Evolutionary conservation across 2,329 filamentous ascomycete genomes (phyloP).

Genomic region (Cordyceps cicadae): DNA sequence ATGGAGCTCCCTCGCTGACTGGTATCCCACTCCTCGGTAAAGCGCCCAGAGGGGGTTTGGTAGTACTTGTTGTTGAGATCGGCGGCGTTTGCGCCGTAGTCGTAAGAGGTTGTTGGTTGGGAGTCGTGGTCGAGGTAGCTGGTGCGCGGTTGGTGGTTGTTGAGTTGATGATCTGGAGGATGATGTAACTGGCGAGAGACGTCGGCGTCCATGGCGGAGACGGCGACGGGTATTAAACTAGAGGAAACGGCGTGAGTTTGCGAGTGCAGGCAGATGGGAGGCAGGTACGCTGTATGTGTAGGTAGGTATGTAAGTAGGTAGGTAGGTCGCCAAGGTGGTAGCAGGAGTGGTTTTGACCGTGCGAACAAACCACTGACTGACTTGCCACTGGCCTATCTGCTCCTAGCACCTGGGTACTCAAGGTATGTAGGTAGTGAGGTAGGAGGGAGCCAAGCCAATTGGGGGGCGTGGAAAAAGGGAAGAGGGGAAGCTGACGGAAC

Average conservation of each 20-base stretch:
- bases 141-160: conserved; percentile 1
- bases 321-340: neutral
- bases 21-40: conserved; percentile 65
- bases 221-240: conserved; percentile 1
- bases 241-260: neutral
- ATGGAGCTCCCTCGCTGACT: conserved; percentile 59
- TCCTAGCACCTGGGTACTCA: too few relatives aligned
- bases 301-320: neutral
- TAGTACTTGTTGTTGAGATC: neutral
- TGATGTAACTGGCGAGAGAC: conserved; percentile 9
- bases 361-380: neutral
- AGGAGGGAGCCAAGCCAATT: neutral
- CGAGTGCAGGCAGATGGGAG: neutral
- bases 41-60: conserved; percentile 35
- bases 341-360: conserved; percentile 5
- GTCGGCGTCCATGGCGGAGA: conserved; percentile 7
- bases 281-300: neutral
- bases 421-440: too few relatives aligned
- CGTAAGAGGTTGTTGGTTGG: neutral
- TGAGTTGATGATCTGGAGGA: neutral
- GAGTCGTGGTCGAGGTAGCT: neutral
- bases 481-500: neutral
- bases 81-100: neutral
- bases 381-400: too few relatives aligned
- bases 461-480: neutral